These are phyloP conservation scores for Macrocybe gigantea DNA, from an alignment of 768 basidiomycete genomes.

Conservation along the genomic window DNA sequence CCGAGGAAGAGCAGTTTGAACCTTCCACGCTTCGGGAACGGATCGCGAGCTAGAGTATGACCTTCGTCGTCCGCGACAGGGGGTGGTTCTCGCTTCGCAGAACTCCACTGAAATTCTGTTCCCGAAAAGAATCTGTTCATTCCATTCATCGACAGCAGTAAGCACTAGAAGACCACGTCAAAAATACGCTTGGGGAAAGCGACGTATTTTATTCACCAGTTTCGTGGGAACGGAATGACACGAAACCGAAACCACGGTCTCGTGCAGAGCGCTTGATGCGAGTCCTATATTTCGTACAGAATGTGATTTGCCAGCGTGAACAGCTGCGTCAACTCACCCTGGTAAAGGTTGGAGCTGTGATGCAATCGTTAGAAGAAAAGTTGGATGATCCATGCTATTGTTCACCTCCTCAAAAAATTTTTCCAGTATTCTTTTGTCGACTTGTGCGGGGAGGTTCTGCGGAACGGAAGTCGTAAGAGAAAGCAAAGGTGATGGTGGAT, in stretches of 20 bases:
- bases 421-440: neutral
- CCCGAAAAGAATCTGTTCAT: neutral
- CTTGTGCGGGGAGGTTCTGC: constrained; percentile 2
- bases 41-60: no score
- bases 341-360: no score
- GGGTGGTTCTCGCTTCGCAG: no score
- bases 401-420: no score
- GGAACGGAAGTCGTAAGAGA: neutral
- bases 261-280: neutral
- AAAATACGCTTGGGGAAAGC: neutral
- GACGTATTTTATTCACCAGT: constrained; percentile 1
- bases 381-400: no score
- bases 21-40: no score
- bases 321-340: constrained; percentile 5
- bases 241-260: constrained; percentile 4
- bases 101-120: no score
- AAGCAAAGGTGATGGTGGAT: neutral
- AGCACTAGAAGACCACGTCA: neutral
- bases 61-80: no score
- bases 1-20: no score
- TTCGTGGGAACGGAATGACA: constrained; percentile 2
- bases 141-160: constrained; percentile 3
- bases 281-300: neutral
- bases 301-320: neutral
- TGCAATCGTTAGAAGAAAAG: no score